Percentiles rank a stretch among this genome's conserved stretches.
These are phyloP conservation scores for Dryadomyces quercus-mongolicae DNA, from an alignment of 2,329 filamentous ascomycete genomes.

Conservation along the genomic window DNA sequence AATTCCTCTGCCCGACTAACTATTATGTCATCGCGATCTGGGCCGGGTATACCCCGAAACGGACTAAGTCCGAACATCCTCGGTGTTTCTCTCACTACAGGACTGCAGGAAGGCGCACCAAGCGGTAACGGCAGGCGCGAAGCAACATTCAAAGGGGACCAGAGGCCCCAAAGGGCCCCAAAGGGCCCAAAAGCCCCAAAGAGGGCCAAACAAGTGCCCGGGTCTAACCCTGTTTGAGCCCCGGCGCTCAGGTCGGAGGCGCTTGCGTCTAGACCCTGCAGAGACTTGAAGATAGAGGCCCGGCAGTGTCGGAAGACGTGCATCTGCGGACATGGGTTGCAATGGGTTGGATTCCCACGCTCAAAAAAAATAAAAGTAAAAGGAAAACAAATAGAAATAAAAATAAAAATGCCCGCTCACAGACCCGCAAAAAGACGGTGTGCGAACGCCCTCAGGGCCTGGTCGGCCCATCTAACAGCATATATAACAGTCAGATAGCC, in stretches of 20 bases:
- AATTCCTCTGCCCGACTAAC: not conserved
- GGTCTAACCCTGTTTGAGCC: not conserved
- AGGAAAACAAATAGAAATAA: no score
- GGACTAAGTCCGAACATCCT: not conserved
- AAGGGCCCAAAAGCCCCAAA: no score
- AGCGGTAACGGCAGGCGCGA: not conserved
- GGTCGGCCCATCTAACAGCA: no score
- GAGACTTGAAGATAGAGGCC: not conserved
- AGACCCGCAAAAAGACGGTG: not conserved
- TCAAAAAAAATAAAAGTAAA: no score
- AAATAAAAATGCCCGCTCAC: not conserved
- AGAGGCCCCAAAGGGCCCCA: no score
- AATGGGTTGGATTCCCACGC: no score
- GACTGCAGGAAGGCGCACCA: not conserved
- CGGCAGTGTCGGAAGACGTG: not conserved
- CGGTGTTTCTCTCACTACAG: not conserved
- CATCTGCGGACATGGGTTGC: not conserved
- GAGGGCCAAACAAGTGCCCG: not conserved
- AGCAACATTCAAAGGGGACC: not conserved
- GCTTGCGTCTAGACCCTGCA: not conserved
- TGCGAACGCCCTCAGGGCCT: no score
- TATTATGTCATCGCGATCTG: not conserved
- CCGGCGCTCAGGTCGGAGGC: not conserved
- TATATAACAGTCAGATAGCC: not conserved
- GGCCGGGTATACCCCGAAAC: not conserved